Base-by-base conservation (phyloP, 345 rosid genomes). In the Populus davidiana region DNA sequence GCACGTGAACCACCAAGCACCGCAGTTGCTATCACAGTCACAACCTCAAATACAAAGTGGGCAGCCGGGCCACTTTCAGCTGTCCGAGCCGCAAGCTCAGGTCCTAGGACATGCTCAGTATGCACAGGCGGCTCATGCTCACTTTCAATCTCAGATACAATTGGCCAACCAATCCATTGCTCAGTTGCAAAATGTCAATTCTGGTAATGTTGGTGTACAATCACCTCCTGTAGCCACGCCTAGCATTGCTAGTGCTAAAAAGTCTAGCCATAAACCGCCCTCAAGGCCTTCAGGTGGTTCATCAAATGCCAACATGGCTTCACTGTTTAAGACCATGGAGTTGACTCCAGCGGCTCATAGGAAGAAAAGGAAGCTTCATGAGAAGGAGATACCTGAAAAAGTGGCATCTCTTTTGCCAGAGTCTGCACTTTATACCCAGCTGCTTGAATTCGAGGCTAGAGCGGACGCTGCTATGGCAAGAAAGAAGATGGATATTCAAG, bases 361-460 rank as follows among this genome's bases (percentile, higher is more conserved):
- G 75, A 87, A 85, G 81, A 89, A 84, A 75, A 75, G 81, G 65
- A 89, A 85, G 86, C 83, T 85, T 67, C 81, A 81, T 2, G 89
- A 87, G 78, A 87, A 75, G 79, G 85, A 84, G 79, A 85, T 89
- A 36, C 90, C 89, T 4, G 89, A 87, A 17, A 83, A 83, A 61
- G 89, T 86, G 73, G 89, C 87, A 67, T 83, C 88, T 43, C 47
- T 77, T 16, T 66, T 87, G 74, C 90, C 92, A 1, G 89, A 89
- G 70, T 82, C 87, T 78, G 82, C 89, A 9, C 81, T 89, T 54
- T 89, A 89, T 77, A 79, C 84, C 27, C 87, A 85, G 76, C 63
- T 89, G 83, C 89, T 87, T 71, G 92, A 87, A 73, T 86, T 86
- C 62, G 92, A 89, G 82, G 84, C 86, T 33, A 82, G 84, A 77